phyloP scores from a whole-genome alignment of 768 basidiomycete genomes.

The Auriculariales sp. region DNA sequence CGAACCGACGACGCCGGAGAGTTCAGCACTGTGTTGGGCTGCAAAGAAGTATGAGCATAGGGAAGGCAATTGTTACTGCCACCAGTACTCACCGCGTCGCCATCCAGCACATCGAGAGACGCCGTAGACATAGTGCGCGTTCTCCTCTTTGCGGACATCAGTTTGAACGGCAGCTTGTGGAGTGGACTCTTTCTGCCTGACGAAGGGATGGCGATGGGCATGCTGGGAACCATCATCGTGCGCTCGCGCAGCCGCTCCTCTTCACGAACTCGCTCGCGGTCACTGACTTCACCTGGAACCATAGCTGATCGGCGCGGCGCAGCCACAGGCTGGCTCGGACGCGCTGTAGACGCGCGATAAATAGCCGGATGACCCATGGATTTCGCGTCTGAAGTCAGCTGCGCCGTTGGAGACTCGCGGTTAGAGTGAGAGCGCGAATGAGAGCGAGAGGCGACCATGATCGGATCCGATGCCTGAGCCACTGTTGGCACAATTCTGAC shows the following conservation, averaged over 20 bases:
- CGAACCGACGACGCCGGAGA: slow-evolving; percentile 60
- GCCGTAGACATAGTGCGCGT: slow-evolving; percentile 57
- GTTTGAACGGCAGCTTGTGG: slow-evolving; percentile 43
- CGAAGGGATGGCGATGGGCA: slow-evolving; percentile 17
- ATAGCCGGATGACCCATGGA: too few species aligned
- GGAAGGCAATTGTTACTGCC: slow-evolving; percentile 2
- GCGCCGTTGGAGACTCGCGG: too few species aligned
- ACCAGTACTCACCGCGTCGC: slow-evolving; percentile 50
- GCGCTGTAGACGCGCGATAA: too few species aligned
- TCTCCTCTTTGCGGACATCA: slow-evolving; percentile 37
- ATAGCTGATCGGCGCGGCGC: slow-evolving; percentile 2
- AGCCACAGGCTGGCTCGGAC: slow-evolving; percentile 1
- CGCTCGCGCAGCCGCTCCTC: too few species aligned
- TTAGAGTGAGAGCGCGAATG: too few species aligned
- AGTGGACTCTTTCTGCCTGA: slow-evolving; percentile 25
- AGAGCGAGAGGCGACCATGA: too few species aligned
- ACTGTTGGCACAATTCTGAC: too few species aligned
- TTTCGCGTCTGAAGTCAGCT: too few species aligned
- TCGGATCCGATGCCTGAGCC: too few species aligned
- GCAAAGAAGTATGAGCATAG: slow-evolving; percentile 3
- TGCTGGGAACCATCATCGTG: slow-evolving; percentile 7
- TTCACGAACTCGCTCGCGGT: too few species aligned
- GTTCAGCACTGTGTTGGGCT: slow-evolving; percentile 61
- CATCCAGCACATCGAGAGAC: slow-evolving; percentile 66
- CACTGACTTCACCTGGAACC: too few species aligned